Base-by-base conservation (phyloP, 495 filamentous ascomycete species). In the Aspergillus heteromorphus region DNA sequence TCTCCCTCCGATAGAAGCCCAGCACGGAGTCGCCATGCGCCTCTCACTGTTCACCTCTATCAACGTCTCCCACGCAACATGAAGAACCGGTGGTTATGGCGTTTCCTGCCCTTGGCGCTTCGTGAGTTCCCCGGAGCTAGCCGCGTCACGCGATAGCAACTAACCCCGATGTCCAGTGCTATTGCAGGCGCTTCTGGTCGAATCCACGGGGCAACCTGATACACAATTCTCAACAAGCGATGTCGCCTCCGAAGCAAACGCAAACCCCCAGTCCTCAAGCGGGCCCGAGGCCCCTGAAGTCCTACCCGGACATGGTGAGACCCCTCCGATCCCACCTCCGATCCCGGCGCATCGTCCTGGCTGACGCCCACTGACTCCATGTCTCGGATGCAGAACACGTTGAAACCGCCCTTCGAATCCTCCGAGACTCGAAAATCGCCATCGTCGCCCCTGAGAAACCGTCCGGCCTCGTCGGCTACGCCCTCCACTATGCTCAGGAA, bases 401-500 rank as follows among this genome's bases (percentile, higher is more conserved):
- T 25, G 61, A 71, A 36, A 52, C 66, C 40, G 72, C 71, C 4
- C 61, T 74, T 57, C 53, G 62, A 50, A 63, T 54, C 29, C 69
- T 78, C 17, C 71, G 65, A 31, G 59, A 60, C 18, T 36, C 64
- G 8, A 70, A 74, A 25, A 61, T 71, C 17, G 47, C 68, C 6
- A 40, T 61, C 27, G 42, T 54, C 9, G 40, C 62, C 7, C 34
- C 58, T 16, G 71, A 78, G 0, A 75, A 73, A 57, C 67, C 71
- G 6, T 72, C 67, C 14, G 74, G 79, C n/a, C 36, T 80, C 8
- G 16, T 78, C 2, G 74, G 77, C 14, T 69, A 77, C 52, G 65
- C 65, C n/a, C 54, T 71, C 43, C 63, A 82, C 58, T 82, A 80
- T 54, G 72, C 72, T 50, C 72, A 75, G 55, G 64, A 75, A 63